Evolutionary conservation across 1,284 basidiomycete species (phyloP).

Genomic region (Phenoliferia sp.): DNA sequence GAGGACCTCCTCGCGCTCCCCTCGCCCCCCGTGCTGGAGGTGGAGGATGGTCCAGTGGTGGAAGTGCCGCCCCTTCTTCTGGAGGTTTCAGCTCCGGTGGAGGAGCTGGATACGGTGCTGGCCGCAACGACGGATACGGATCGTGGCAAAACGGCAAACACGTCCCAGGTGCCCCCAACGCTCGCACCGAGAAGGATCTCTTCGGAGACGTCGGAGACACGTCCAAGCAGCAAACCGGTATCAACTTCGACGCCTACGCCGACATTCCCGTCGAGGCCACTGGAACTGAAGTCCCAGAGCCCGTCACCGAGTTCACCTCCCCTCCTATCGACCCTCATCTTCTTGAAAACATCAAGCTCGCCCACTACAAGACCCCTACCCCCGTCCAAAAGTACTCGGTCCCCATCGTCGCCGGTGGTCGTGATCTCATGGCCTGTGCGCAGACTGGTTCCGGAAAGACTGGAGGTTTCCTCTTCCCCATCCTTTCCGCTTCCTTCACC

Average conservation of each 20-base stretch:
- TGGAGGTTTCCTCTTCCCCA: conserved; percentile 98
- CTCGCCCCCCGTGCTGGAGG: conserved; percentile 13
- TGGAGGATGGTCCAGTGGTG: conserved; percentile 14
- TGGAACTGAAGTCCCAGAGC: conserved; percentile 90
- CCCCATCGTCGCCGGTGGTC: conserved; percentile 83
- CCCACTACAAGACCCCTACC: conserved; percentile 91
- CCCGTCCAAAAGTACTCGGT: conserved; percentile 99
- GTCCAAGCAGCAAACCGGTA: conserved; percentile 70
- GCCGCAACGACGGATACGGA: conserved; percentile 52
- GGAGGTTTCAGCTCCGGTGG: conserved; percentile 9
- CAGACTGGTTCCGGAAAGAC: conserved; percentile 99
- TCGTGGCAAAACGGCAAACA: conserved; percentile 88
- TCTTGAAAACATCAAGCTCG: conserved; percentile 87
- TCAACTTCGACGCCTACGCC: conserved; percentile 99
- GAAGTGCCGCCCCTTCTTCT: conserved; percentile 6
- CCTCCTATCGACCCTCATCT: conserved; percentile 90
- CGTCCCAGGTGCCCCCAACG: conserved; percentile 71
- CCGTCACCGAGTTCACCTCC: conserved; percentile 77
- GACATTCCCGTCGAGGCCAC: conserved; percentile 99
- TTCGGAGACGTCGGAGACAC: conserved; percentile 83
- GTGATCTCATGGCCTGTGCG: conserved; percentile 99
- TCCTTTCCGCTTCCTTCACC: conserved; percentile 87
- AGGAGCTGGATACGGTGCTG: conserved; percentile 26
- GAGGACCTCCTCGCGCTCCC: conserved; percentile 20
- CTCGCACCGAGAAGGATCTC: conserved; percentile 88